phyloP scores from a whole-genome alignment of 2,329 filamentous ascomycete genomes.

The Arthrobotrys megalospora region DNA sequence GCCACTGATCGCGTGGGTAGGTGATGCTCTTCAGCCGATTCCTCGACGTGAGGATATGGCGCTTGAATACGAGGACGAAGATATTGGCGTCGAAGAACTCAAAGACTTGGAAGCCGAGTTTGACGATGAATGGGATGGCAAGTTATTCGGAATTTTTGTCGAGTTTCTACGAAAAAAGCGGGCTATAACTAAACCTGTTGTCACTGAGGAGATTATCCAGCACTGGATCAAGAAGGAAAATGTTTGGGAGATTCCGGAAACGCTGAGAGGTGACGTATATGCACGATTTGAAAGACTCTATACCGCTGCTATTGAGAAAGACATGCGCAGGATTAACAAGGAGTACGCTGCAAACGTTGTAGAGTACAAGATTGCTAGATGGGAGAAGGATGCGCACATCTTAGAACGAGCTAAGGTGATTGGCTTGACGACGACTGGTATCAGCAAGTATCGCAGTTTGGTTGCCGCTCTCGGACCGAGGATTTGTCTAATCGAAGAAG shows the following conservation, averaged over 20 bases:
- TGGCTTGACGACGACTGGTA: conserved; percentile 82
- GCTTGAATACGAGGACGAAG: conserved; percentile 73
- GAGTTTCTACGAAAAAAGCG: conserved; percentile 25
- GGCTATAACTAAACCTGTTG: conserved; percentile 67
- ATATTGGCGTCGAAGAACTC: conserved; percentile 75
- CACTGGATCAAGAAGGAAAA: conserved; percentile 70
- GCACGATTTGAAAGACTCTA: conserved; percentile 74
- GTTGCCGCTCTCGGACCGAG: conserved; percentile 77
- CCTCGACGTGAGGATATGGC: conserved; percentile 68
- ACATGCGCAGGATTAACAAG: conserved; percentile 71
- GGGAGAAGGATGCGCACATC: conserved; percentile 74
- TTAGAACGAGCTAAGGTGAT: conserved; percentile 75
- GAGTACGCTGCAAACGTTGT: conserved; percentile 71
- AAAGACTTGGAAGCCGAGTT: conserved; percentile 75
- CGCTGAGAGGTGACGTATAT: conserved; percentile 77
- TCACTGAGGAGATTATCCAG: conserved; percentile 66
- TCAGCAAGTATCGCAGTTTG: conserved; percentile 83
- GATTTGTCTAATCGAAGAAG: conserved; percentile 83
- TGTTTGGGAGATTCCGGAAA: conserved; percentile 74
- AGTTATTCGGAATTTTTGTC: conserved; percentile 69
- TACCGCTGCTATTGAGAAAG: conserved; percentile 69
- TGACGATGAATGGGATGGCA: conserved; percentile 71
- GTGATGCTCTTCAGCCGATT: conserved; percentile 68
- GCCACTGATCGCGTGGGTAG: conserved; percentile 74
- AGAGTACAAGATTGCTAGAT: conserved; percentile 73